phyloP scores from a whole-genome alignment of 148 eudicot genomes.

The Heliosperma pusillum region DNA sequence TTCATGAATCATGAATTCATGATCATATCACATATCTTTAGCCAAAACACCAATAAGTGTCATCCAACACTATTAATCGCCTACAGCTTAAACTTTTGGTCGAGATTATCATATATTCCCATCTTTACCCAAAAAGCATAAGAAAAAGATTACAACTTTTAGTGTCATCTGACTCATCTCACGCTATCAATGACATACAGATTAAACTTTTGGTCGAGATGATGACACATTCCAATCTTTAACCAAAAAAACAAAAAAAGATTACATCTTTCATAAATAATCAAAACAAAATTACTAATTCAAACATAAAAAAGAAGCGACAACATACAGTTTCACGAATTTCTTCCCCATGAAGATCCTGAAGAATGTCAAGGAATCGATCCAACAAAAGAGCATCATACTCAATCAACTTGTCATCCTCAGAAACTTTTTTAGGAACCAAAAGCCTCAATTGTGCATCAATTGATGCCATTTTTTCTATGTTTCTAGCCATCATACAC shows the following conservation, averaged over 20 bases:
- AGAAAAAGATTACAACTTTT: background rate
- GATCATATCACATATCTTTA: background rate
- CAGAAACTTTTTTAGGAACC: slow-evolving; percentile 71
- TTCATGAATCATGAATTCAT: background rate
- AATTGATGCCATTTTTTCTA: slow-evolving; percentile 69
- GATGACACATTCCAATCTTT: background rate
- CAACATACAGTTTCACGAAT: slow-evolving; percentile 58
- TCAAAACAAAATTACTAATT: background rate
- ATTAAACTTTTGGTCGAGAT: too few species aligned
- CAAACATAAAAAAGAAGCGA: background rate
- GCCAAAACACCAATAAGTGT: too few species aligned
- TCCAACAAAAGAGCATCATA: slow-evolving; percentile 74
- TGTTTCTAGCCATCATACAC: slow-evolving; percentile 25
- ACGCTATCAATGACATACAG: too few species aligned
- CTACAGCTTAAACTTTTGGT: background rate
- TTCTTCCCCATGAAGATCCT: slow-evolving; percentile 78
- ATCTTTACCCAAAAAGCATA: background rate
- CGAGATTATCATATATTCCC: background rate
- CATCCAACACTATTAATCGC: background rate
- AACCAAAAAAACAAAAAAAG: background rate
- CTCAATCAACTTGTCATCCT: slow-evolving; percentile 78
- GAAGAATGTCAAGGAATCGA: slow-evolving; percentile 77
- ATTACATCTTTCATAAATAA: background rate
- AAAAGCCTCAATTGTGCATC: slow-evolving; percentile 70
- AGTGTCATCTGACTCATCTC: too few species aligned